phyloP scores from a whole-genome alignment of 2,329 filamentous ascomycete species.

The Stemphylium lycopersici region DNA sequence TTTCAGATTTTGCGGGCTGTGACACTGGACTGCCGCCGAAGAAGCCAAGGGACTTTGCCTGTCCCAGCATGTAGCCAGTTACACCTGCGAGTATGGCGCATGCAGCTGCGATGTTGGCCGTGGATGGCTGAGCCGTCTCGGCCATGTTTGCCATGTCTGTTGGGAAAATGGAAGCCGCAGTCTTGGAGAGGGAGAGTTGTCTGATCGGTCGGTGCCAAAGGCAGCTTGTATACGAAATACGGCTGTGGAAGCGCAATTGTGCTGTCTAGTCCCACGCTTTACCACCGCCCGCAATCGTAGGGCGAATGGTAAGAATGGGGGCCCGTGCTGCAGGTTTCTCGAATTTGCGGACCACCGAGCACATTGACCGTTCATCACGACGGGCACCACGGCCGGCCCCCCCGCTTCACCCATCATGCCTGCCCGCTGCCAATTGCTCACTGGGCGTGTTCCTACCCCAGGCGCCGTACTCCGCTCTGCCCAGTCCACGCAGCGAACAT shows the following conservation, averaged over 20 bases:
- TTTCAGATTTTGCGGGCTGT: constrained; percentile 19
- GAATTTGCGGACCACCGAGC: constrained; percentile 36
- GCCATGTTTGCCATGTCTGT: constrained; percentile 23
- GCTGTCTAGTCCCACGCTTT: not conserved
- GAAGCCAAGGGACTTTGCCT: constrained; percentile 72
- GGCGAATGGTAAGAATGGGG: constrained; percentile 4
- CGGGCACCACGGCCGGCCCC: constrained; percentile 20
- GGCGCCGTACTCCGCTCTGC: constrained; percentile 17
- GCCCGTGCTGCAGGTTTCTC: constrained; percentile 7
- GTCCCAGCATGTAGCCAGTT: constrained; percentile 75
- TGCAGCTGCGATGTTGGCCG: constrained; percentile 68
- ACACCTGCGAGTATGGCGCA: constrained; percentile 77
- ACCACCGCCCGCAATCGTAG: constrained; percentile 4
- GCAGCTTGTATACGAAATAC: not conserved
- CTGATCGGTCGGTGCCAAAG: no score
- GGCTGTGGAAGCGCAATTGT: not conserved
- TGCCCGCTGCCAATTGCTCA: constrained; percentile 38
- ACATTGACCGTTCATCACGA: constrained; percentile 18
- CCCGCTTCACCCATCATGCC: constrained; percentile 29
- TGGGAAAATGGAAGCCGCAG: not conserved
- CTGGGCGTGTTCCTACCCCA: constrained; percentile 24
- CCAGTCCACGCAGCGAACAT: constrained; percentile 31
- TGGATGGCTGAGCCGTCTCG: constrained; percentile 55
- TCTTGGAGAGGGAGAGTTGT: no score
- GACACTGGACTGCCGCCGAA: constrained; percentile 63